Conservation (phyloP, 371 early-diverging fungal species). For the Mortierella sp. region DNA sequence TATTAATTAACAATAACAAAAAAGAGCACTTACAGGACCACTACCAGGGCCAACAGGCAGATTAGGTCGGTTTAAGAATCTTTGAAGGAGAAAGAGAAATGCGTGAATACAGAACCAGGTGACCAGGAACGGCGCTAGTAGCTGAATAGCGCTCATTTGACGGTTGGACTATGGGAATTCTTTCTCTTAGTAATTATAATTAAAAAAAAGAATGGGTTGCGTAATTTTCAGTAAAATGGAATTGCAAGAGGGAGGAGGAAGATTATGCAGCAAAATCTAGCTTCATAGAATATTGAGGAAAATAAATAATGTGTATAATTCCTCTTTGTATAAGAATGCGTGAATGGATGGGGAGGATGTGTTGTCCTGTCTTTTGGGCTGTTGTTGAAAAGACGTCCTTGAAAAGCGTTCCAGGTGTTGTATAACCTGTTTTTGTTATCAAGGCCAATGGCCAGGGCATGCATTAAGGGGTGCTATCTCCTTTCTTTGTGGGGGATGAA, state of each 20-base stretch:
- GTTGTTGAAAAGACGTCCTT: too few species aligned
- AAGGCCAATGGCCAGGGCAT: too few species aligned
- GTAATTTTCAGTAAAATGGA: not conserved
- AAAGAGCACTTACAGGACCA: slow-evolving; percentile 31
- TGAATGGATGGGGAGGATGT: too few species aligned
- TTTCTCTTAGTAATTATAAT: not conserved
- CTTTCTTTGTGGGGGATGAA: too few species aligned
- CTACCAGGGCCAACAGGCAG: slow-evolving; percentile 48
- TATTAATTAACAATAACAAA: not conserved
- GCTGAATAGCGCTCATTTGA: slow-evolving; percentile 34
- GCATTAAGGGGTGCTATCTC: too few species aligned
- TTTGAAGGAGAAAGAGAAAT: slow-evolving; percentile 53
- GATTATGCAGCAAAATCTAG: not conserved
- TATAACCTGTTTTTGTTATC: too few species aligned
- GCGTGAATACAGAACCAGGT: slow-evolving; percentile 50
- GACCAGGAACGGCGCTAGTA: slow-evolving; percentile 46
- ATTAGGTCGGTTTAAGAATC: slow-evolving; percentile 53
- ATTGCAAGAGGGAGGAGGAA: not conserved
- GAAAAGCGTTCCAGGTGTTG: too few species aligned
- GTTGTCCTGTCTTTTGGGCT: too few species aligned
- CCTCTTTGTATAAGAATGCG: not conserved
- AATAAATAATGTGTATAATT: too few species aligned
- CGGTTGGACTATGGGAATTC: not conserved
- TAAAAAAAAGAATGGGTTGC: not conserved
- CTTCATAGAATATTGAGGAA: not conserved